Base-by-base conservation (phyloP, 2,329 filamentous ascomycete species). In the Colletotrichum lini region DNA sequence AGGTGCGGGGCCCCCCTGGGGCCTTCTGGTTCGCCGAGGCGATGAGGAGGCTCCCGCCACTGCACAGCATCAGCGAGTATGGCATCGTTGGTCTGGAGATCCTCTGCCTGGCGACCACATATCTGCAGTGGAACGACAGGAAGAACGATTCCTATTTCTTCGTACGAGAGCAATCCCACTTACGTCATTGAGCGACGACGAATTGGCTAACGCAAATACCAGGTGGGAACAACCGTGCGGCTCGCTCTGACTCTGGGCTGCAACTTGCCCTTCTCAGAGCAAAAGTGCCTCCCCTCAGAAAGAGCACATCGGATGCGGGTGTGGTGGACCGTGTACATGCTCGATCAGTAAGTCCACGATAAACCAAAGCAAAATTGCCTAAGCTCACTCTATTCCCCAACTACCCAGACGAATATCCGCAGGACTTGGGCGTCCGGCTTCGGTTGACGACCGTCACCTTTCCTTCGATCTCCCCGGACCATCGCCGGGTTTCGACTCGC, bases 281-380 rank as follows among this genome's bases (percentile, higher is more conserved):
- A 79, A 47, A 67, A 76, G 18, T 76, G 77, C 5, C 53, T 79
- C 1, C 73, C 73, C 1, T 78, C 77, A 13, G 75, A 78, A 63
- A 74, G 74, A 18, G 74, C 74, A 2, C 77, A 79, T 16, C 60
- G 75, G 0, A 75, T 71, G 9, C 70, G 78, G 26, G 75, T 79
- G 4, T 79, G 77, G 77, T 79, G 78, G 78, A 79, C 78, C 7
- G 74, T 72, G 2, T 79, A 77, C 35, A 78, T 79, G 74, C 63
- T 78, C n/a, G 78, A 79, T 21, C 72, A 77, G 77, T 78, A 73
- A 10, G 69, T 35, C 26, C 2, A 4, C 4, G 3, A 0, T 13
- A 2, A 2, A 12, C 12, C 8, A 18, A 23, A 3, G 4, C 1
- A 21, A 13, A 21, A 18, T 4, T 9, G 16, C 2, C 1, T 6